Evolutionary conservation across 1,284 basidiomycete species (phyloP).

Genomic region (Phlebopus sp.): DNA sequence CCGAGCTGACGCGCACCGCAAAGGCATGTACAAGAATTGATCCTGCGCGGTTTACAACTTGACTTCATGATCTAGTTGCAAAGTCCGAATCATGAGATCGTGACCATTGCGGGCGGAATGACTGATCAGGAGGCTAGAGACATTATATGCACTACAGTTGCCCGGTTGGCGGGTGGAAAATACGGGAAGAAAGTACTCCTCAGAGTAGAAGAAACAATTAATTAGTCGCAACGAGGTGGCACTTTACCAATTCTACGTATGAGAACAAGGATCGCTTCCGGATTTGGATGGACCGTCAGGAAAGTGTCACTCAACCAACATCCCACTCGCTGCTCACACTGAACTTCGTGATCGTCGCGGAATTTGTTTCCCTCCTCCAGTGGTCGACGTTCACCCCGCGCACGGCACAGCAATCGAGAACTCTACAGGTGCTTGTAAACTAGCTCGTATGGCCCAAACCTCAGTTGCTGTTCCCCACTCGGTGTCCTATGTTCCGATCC

Average conservation of each 20-base stretch:
- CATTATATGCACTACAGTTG: conserved; percentile 48
- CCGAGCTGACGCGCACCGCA: conserved; percentile 48
- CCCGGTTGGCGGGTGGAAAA: conserved; percentile 48
- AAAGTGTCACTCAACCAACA: conserved; percentile 12
- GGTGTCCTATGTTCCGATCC: conserved; percentile 25
- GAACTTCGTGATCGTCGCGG: conserved; percentile 28
- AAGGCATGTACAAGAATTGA: conserved; percentile 43
- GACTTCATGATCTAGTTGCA: conserved; percentile 44
- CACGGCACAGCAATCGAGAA: conserved; percentile 1
- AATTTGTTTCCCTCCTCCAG: conserved; percentile 20
- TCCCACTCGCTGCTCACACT: conserved; percentile 16
- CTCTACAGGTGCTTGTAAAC: conserved; percentile 10
- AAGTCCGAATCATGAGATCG: conserved; percentile 64
- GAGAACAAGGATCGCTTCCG: conserved; percentile 20
- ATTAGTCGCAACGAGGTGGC: background rate
- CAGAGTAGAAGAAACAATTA: conserved; percentile 41
- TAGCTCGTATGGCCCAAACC: conserved; percentile 26
- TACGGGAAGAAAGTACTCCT: conserved; percentile 73
- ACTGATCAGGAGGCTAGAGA: conserved; percentile 53
- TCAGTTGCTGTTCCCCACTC: conserved; percentile 24
- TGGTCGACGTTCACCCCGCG: conserved; percentile 7
- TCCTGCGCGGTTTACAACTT: conserved; percentile 2
- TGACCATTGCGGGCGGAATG: conserved; percentile 47
- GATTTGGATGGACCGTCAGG: conserved; percentile 23
- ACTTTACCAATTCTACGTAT: conserved; percentile 3